Evolutionary conservation across 75 land plant species (phyloP), one percentile per base, ranked within the genome.

Genomic region (Cunninghamia lanceolata): DNA sequence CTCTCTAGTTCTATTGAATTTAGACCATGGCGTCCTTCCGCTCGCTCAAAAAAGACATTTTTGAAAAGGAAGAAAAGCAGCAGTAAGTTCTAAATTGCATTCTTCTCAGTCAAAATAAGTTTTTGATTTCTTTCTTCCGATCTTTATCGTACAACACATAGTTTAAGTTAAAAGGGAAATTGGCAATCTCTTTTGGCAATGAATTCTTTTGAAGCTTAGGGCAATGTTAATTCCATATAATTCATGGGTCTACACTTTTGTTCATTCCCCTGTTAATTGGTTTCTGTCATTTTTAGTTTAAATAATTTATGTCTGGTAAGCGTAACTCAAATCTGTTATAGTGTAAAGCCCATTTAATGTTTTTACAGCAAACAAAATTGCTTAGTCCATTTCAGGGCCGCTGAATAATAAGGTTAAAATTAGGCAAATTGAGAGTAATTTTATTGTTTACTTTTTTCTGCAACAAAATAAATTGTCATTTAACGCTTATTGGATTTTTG

Each of bases 41-140:
- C 2, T 89, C 91, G 3, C 86, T 94, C 50, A 92, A 86, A 71
- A 84, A 91, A 5, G 82, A 86, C 5, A 88, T 94, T 5, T 94
- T 86, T 91, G 92, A 91, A 19, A 87, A 82, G 73, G 93, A 94
- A 87, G 95, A 92, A 86, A 73, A 85, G 80, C 88, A 89, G 73
- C 91, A 88, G 95, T 93, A 38, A 83, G 91, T 47, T 16, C 84
- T 92, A 45, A 83, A 89, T 47, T 32, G 54, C n/a, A 4, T 1
- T 21, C n/a, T 25, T 63, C 8, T 63, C n/a, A 63, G 68, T 25
- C 25, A 1, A 63, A 63, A 21, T 25, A 25, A 16, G 19, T 56
- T 19, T 45, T 63, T 25, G 7, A 63, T 63, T 4, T 63, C 0
- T 25, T 63, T 25, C 28, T 25, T 6, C 28, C 68, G 8, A 21